Conservation (phyloP, 306 rosid genomes). For the Pterocarpus santalinus region DNA sequence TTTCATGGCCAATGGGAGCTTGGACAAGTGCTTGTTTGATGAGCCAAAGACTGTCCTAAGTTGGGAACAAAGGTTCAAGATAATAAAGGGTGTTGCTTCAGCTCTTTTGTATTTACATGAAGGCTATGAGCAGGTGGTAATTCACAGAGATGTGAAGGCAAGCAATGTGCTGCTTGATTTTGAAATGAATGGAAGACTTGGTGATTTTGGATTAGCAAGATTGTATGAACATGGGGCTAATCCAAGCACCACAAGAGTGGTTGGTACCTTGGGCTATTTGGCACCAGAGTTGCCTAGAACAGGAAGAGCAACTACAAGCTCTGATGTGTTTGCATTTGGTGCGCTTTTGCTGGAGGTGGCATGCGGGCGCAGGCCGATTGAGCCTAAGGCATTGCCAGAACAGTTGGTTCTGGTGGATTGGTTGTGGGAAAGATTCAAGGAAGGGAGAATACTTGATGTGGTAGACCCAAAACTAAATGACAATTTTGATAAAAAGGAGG, state of each 20-base stretch:
- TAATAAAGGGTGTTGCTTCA: conserved; percentile 82
- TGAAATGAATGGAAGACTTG: conserved; percentile 76
- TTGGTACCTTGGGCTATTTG: conserved; percentile 82
- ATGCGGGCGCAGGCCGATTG: conserved; percentile 80
- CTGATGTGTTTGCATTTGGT: conserved; percentile 83
- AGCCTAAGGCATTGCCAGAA: conserved; percentile 62
- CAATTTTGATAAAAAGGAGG: conserved; percentile 56
- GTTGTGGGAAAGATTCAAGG: conserved; percentile 75
- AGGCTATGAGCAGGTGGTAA: conserved; percentile 81
- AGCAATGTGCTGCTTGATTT: conserved; percentile 80
- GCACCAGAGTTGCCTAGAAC: conserved; percentile 88
- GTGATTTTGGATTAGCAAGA: conserved; percentile 85
- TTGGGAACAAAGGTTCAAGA: conserved; percentile 81
- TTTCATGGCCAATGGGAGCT: conserved; percentile 85
- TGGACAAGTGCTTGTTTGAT: conserved; percentile 72
- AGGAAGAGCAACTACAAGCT: conserved; percentile 73
- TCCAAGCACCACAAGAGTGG: conserved; percentile 82
- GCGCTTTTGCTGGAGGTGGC: conserved; percentile 81
- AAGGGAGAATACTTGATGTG: conserved; percentile 58
- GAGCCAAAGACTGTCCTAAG: conserved; percentile 55
- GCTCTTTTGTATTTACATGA: conserved; percentile 82
- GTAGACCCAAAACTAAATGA: conserved; percentile 68
- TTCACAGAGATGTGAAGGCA: conserved; percentile 88
- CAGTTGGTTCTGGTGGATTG: conserved; percentile 80
- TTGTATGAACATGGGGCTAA: conserved; percentile 83